Conservation (phyloP, 2,329 filamentous ascomycete genomes). For the Fusarium odoratissimum region DNA sequence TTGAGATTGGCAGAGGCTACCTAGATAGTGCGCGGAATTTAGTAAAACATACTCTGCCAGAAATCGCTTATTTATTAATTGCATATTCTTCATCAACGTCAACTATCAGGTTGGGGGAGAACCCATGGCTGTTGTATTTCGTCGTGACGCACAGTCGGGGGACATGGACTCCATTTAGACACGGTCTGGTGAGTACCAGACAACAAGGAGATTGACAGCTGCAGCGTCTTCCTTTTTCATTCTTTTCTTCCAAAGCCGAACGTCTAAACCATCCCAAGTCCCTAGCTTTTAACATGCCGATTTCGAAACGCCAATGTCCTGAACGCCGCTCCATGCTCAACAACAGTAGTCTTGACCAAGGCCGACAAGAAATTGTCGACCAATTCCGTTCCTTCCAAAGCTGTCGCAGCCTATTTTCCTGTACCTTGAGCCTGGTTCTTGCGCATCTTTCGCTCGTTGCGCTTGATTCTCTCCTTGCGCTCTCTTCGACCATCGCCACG, state of each 20-base stretch:
- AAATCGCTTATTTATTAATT: slow-evolving; percentile 6
- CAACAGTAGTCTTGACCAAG: slow-evolving; percentile 23
- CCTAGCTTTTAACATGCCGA: slow-evolving; percentile 42
- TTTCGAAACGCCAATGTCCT: slow-evolving; percentile 46
- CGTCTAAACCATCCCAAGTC: slow-evolving; percentile 29
- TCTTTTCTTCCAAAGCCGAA: slow-evolving; percentile 30
- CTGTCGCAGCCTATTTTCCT: slow-evolving; percentile 35
- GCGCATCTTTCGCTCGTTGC: slow-evolving; percentile 77
- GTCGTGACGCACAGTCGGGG: slow-evolving; percentile 23
- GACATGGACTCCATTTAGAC: slow-evolving; percentile 36
- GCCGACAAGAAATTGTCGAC: slow-evolving; percentile 10
- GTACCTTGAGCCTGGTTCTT: slow-evolving; percentile 66
- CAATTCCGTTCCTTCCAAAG: slow-evolving; percentile 3
- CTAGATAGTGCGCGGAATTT: neutral
- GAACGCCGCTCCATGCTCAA: slow-evolving; percentile 47
- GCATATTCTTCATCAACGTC: slow-evolving; percentile 41
- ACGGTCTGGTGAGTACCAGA: slow-evolving; percentile 28
- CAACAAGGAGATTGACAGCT: slow-evolving; percentile 31
- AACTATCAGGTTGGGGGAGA: slow-evolving; percentile 14
- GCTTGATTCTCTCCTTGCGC: slow-evolving; percentile 75
- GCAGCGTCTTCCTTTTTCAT: slow-evolving; percentile 36
- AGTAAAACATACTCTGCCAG: neutral
- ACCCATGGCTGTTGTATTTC: neutral
- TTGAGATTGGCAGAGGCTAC: neutral
- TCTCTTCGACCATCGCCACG: slow-evolving; percentile 72